Evolutionary conservation across 352 stramenopile species (phyloP).

Genomic region (Globisporangium ultimum): DNA sequence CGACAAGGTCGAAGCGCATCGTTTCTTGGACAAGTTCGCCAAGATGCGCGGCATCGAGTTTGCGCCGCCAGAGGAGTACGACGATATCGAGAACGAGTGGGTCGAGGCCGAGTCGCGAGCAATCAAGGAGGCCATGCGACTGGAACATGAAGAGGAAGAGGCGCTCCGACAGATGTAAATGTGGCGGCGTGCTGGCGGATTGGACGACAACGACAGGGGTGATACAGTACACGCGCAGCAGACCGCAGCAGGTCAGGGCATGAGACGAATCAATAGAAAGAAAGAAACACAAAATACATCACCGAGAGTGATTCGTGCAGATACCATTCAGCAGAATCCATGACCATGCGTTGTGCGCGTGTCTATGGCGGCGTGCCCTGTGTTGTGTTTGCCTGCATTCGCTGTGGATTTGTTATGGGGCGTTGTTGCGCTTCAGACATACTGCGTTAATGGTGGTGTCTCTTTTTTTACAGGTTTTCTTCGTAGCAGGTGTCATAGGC

Average conservation of each 20-base stretch:
- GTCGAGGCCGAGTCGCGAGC: slow-evolving; percentile 72
- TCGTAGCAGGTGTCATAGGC: no score
- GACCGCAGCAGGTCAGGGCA: not conserved
- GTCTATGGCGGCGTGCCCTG: no score
- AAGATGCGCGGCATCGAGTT: slow-evolving; percentile 79
- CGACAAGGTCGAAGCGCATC: slow-evolving; percentile 74
- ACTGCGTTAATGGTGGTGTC: no score
- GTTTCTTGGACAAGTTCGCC: slow-evolving; percentile 82
- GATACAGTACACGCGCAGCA: not conserved
- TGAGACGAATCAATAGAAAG: slow-evolving; percentile 7
- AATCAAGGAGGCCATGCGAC: slow-evolving; percentile 83
- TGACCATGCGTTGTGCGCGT: no score
- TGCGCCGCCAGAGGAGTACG: slow-evolving; percentile 68
- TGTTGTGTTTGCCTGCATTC: no score
- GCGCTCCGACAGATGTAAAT: slow-evolving; percentile 64
- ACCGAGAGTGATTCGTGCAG: no score
- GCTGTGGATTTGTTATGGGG: no score
- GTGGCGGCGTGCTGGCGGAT: no score
- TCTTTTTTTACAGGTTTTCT: no score
- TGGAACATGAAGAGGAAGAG: slow-evolving; percentile 80
- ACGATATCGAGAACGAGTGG: slow-evolving; percentile 81
- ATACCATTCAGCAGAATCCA: no score
- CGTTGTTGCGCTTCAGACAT: no score
- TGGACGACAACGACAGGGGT: not conserved
- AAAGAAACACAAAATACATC: not conserved